Evolutionary conservation across 1,284 basidiomycete genomes (phyloP), one percentile per base, ranked within the genome.

Genomic region (Austroboletus novae-zelandiae): DNA sequence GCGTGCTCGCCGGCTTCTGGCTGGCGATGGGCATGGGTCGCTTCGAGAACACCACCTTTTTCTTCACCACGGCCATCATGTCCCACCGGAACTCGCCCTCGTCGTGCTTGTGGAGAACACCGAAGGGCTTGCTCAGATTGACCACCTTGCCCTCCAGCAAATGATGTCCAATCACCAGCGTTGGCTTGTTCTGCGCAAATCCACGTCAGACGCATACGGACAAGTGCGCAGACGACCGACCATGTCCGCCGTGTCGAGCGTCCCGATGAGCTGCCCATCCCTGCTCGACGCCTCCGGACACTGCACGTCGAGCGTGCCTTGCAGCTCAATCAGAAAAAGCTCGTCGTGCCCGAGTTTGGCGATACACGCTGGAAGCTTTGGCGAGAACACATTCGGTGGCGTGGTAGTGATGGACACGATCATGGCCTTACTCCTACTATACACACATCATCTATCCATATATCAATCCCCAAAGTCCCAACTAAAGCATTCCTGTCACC

Each of bases 111-210:
- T 75, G 73, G 14, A 91, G 71, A 43, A 94, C 79, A 1, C 86
- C 92, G 40, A 91, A 77, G 0, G 91, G 91, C 62, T 89, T 92
- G 1, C 84, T 69, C 10, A 97, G 76, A 39, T 74, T 78, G 34
- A 84, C 78, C 50, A 96, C 76, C 63, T 90, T 92, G 43, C 94
- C 94, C 64, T 97, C 94, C 1, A 97, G 80, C 15, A 93, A 74
- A 63, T 97, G 91, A 68, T 95, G 86, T 8, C 93, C 93, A 50
- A 97, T 87, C 54, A 80, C 73, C 5, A 97, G 75, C 0, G 85
- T 91, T 1, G 91, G 84, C 60, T 87, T 89, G 56, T 83, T 84
- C 86, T 91, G 58, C 8, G 23, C 29, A 6, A 34, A 20, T 18
- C 9, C 17, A 39, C 15, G n/a, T 20, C 47, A 44, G 51, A 49